These are phyloP conservation scores for Cladosporium sp. DNA, from an alignment of 2,329 filamentous ascomycete species.

Conservation along the genomic window DNA sequence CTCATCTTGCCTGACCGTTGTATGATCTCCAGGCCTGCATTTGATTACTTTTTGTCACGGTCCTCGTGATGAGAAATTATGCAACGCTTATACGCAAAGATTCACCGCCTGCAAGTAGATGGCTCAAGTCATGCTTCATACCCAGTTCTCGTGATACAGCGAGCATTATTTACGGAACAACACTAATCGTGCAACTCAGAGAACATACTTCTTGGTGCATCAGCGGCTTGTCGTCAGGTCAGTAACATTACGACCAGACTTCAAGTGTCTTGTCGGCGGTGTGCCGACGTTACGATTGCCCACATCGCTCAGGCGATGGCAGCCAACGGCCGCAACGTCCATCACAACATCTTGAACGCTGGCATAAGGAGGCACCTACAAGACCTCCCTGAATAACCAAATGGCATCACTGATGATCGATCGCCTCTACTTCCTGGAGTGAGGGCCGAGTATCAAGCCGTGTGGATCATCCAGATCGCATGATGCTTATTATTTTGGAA, in stretches of 20 bases:
- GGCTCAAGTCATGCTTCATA: too few species aligned
- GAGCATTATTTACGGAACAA: too few species aligned
- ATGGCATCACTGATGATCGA: background rate
- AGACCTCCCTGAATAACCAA: background rate
- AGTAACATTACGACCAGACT: background rate
- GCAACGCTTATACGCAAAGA: background rate
- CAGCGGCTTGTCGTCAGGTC: conserved; percentile 6
- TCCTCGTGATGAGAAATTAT: background rate
- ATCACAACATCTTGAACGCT: background rate
- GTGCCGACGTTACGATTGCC: conserved; percentile 2
- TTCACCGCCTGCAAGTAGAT: background rate
- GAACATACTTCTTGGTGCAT: background rate
- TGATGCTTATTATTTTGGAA: background rate
- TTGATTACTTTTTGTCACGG: background rate
- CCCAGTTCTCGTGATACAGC: too few species aligned
- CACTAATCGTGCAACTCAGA: background rate
- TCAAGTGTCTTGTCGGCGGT: background rate
- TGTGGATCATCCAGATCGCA: background rate
- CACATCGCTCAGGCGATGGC: conserved; percentile 7
- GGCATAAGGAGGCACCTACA: background rate
- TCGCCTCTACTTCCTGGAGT: background rate
- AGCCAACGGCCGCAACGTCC: background rate
- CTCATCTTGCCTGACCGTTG: conserved; percentile 2
- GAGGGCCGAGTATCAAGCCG: background rate
- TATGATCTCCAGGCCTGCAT: conserved; percentile 7